Base-by-base conservation (phyloP, 768 basidiomycete genomes). In the Phylloporus arenicola region DNA sequence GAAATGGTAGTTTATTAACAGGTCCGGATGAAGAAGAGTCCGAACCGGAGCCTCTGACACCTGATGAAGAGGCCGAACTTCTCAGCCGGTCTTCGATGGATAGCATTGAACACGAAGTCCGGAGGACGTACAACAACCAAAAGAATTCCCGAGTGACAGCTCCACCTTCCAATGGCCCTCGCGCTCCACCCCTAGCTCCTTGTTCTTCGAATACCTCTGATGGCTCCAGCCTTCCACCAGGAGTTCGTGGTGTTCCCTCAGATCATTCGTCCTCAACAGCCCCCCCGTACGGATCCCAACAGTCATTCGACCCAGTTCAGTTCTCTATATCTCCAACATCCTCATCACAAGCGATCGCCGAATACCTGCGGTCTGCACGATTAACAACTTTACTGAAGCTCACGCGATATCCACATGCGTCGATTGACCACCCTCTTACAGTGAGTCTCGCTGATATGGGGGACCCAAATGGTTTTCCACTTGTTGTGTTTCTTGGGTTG, bases 381-480 rank as follows among this genome's bases (percentile, higher is more conserved):
- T 73, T 96, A 52, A 98, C 92, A 0, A 89, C 87, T 0, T 68
- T 93, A 39, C 68, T 96, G 35, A 84, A 75, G 52, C 83, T 95
- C 39, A 87, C 83, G 14, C 80, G 88, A 33, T 81, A 83, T 3
- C 89, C 88, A 9, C 88, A 93, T 62, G 83, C 87, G 22, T 86
- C 86, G 22, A 75, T 78, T 51, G 83, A 83, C 60, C 73, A 81
- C 61, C 84, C 88, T 14, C 77, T 92, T 53, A 82, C 81, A 22
- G 86, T 97, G 49, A 95, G 95, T 57, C 75, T 95, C n/a, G 92
- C 95, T 3, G 95, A 98, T 63, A 77, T 97, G 53, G 95, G 96
- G 3, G 80, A 79, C 54, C 77, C 86, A 4, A 80, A 78, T n/a
- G 95, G 95, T 1, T 80, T 82, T 59, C 95, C 95, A 0, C 80